Base-by-base conservation (phyloP, 1,284 basidiomycete genomes). In the Rhodotorula sp. region DNA sequence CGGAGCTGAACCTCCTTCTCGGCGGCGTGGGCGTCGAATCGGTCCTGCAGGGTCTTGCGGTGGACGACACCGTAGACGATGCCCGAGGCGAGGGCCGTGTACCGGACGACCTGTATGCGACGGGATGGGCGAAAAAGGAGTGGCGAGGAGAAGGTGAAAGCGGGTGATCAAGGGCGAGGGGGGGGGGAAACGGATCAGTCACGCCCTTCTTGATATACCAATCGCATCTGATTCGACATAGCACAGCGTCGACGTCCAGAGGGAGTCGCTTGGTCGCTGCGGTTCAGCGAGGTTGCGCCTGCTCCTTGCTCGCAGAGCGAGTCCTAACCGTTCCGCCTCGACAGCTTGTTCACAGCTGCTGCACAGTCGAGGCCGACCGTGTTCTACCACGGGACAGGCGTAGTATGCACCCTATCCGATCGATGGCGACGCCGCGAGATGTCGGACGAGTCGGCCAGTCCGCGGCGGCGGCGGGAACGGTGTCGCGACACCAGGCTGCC, bases 11-110 rank as follows among this genome's bases (percentile, higher is more conserved):
- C 83, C 66, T 88, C 89, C 79, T 88, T 87, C 73, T 88, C 85
- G 75, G 87, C 83, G 80, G 88, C 89, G 75, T 89, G 86, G 73
- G 86, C 84, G 83, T 97, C 89, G 81, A 91, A 88, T 76, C 87
- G 85, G 77, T 88, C 87, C 84, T 97, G 93, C 78, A 99, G 85
- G 81, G 94, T 91, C 80, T 91, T 88, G 81, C 90, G 90, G 86
- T 98, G 96, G 79, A 89, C 86, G 82, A 97, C 90, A 79, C 97
- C 96, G 83, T 98, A 99, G 81, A 90, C 84, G 79, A 97, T 87
- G 81, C 96, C 96, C 68, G 87, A 86, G 75, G 91, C 84, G 77
- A 99, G 88, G 65, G 96, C 94, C 52, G 93, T 90, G 84, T 97
- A 99, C 79, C 96, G 92, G 80, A 91, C 91, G 81, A 97, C 95